Evolutionary conservation across 176 grass and related monocot species (phyloP), one percentile per base, ranked within the genome.

Genomic region (Alloteropsis semialata): DNA sequence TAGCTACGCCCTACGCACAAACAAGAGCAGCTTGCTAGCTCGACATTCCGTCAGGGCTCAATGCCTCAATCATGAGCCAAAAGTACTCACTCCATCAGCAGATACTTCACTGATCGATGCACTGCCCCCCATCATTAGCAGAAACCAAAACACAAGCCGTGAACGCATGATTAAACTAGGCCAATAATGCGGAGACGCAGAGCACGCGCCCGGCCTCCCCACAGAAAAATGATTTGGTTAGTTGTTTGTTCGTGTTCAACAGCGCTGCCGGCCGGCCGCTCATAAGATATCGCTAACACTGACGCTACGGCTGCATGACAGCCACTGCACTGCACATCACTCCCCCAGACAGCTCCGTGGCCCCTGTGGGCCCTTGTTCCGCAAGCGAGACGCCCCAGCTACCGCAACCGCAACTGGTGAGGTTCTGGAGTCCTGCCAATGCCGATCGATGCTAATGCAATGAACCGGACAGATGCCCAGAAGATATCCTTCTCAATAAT

Each of bases 331-430:
- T 7, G 57, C 58, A 11, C 81, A 74, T 37, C 56, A 19, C 80
- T 21, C 55, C 25, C 42, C 44, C 69, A 62, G 28, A 59, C 70
- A 39, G 7, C 45, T n/a, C 29, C 42, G 25, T 34, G 27, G n/a
- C 61, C 5, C 41, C 77, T 27, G 6, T 11, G 51, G 77, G 62
- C 33, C 10, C 77, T 16, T 16, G 19, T 7, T 10, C 16, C 48
- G 43, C 75, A 71, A 85, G 54, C 62, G 69, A 53, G 82, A 89
- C 87, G 36, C 28, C 71, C 44, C 72, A 89, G 77, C 88, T 72
- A 77, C 88, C 42, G 33, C 58, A 56, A 77, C 88, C 42, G 33
- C 58, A 56, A 13, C n/a, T 13, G 10, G 54, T 17, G 15, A 49
- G 44, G 3, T 9, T 9, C 28, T 37, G 51, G 18, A 44, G 39